Evolutionary conservation across 1,284 basidiomycete genomes (phyloP), one percentile per base, ranked within the genome.

Genomic region (Cryptococcus maquisensis): DNA sequence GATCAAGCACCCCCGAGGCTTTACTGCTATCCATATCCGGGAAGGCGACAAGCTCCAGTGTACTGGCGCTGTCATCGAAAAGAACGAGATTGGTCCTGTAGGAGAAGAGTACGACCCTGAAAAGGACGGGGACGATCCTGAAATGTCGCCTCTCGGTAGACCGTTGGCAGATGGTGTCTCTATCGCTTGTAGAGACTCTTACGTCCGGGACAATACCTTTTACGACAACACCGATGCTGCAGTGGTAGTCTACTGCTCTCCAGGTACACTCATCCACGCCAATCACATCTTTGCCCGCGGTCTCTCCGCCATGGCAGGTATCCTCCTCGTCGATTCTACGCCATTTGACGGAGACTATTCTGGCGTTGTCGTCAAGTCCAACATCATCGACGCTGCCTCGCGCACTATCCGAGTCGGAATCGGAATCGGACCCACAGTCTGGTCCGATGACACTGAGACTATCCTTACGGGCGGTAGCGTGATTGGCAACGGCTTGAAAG

Each of bases 351-450:
- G 78, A 4, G 70, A 77, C 50, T 80, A 77, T 62, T 62, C 63
- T 0, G 71, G 70, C 7, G 71, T 71, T 16, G 51, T 69, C 4
- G 72, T 80, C 51, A 61, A 66, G 38, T 65, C 63, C 54, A 80
- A 80, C 64, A 70, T 68, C 16, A 66, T 78, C 32, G 69, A 75
- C 40, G 75, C 75, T 1, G 66, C 66, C 0, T 55, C 51, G 6
- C 49, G 64, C 1, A 66, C 75, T 32, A 77, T 80, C 57, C 72
- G 79, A 28, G 70, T 79, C n/a, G 79, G 76, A 7, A 77, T 80
- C 49, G 78, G 78, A 9, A 57, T 79, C 26, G 78, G 78, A 2
- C 59, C 74, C 6, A 67, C 75, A 40, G 71, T 77, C 4, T 76
- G 76, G 68, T 74, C 73, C 23, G 76, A 75, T 57, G 73, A 77